Conservation (phyloP, 371 early-diverging fungal species). For the Syncephalastrum contaminatum region DNA sequence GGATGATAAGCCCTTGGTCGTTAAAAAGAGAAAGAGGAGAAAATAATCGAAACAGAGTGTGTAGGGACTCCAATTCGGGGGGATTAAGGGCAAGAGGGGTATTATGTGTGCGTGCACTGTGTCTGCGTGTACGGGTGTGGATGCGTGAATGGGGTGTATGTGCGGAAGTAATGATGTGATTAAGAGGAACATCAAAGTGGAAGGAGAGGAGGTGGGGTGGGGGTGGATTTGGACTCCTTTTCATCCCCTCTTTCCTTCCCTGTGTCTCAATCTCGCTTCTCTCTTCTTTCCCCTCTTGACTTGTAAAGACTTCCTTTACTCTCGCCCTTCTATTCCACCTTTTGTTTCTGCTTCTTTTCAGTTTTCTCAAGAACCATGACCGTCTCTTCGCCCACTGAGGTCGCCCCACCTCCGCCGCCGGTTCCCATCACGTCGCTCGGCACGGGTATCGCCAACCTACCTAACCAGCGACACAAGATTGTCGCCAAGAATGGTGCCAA, state of each 20-base stretch:
- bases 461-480: conserved; percentile 97
- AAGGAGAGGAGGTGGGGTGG: too few species aligned
- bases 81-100: too few species aligned
- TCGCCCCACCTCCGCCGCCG: conserved; percentile 36
- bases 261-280: conserved; percentile 1
- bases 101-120: too few species aligned
- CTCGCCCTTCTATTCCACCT: conserved; percentile 7
- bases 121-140: too few species aligned
- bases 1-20: too few species aligned
- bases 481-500: conserved; percentile 91
- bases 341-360: conserved; percentile 3
- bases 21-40: too few species aligned
- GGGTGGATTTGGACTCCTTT: background rate
- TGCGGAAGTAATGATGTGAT: too few species aligned
- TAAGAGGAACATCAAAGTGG: too few species aligned
- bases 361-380: conserved; percentile 14
- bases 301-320: background rate
- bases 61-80: too few species aligned
- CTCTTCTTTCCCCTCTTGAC: background rate
- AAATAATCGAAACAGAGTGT: too few species aligned
- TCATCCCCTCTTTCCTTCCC: conserved; percentile 3
- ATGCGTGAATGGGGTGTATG: too few species aligned
- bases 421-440: conserved; percentile 59
- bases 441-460: conserved; percentile 98
- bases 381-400: conserved; percentile 31